phyloP scores from a whole-genome alignment of 352 stramenopile genomes.

The Thalassiosira ordinaria region DNA sequence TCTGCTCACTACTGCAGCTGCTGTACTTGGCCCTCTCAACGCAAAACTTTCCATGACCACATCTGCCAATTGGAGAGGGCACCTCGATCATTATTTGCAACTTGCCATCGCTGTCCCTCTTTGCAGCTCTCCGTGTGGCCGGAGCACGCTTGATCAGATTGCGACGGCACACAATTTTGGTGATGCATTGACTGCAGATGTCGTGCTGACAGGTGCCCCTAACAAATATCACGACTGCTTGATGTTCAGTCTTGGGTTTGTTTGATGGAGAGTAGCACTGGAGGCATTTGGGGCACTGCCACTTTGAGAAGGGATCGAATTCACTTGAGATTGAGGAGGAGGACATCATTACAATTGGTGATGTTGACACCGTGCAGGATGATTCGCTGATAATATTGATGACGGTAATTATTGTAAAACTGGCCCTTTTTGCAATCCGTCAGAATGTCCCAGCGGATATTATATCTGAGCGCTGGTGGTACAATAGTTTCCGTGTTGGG shows the following conservation, averaged over 20 bases:
- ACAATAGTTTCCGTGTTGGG: too few relatives aligned
- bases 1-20: background rate
- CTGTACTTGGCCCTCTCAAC: background rate
- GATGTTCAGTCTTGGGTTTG: background rate
- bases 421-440: too few relatives aligned
- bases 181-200: constrained; percentile 1
- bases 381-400: too few relatives aligned
- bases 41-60: background rate
- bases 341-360: too few relatives aligned
- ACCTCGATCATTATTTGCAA: background rate
- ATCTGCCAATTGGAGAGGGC: background rate
- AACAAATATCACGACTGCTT: background rate
- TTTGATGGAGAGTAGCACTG: background rate
- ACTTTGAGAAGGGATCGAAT: constrained; percentile 11
- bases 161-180: background rate
- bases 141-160: background rate
- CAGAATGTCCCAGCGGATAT: too few relatives aligned
- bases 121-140: background rate
- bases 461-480: too few relatives aligned
- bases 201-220: constrained; percentile 9
- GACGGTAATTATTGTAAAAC: too few relatives aligned
- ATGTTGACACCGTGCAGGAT: too few relatives aligned
- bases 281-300: constrained; percentile 11
- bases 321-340: too few relatives aligned
- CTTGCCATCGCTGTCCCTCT: too few relatives aligned